phyloP scores from a whole-genome alignment of 257 asterid species.

The Jasminum sambac region DNA sequence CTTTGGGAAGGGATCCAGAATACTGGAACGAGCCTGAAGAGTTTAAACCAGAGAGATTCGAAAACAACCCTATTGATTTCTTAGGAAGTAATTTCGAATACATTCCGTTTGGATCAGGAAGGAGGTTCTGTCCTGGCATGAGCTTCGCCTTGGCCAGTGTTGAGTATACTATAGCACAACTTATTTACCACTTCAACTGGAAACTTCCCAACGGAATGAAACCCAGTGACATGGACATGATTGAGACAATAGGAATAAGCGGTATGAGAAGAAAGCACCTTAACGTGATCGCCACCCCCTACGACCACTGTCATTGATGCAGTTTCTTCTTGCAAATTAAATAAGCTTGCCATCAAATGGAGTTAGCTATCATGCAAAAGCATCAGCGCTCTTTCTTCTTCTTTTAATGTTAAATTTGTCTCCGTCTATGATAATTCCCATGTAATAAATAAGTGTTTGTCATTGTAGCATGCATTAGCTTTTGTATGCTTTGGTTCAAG shows the following conservation, averaged over 20 bases:
- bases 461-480: no score
- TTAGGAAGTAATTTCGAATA: constrained; percentile 19
- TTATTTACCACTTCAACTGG: constrained; percentile 25
- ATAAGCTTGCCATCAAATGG: no score
- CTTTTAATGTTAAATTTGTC: no score
- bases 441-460: no score
- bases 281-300: no score
- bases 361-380: no score
- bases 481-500: no score
- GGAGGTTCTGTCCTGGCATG: constrained; percentile 26
- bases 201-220: constrained; percentile 6
- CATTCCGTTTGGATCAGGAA: constrained; percentile 28
- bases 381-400: no score
- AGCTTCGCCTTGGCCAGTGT: constrained; percentile 15
- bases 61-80: constrained; percentile 15
- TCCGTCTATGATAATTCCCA: no score
- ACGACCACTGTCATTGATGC: no score
- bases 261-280: no score
- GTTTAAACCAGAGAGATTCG: constrained; percentile 29
- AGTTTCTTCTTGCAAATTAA: no score
- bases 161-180: constrained; percentile 19
- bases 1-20: constrained; percentile 26
- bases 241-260: constrained; percentile 6
- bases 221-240: neutral
- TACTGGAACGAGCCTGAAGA: constrained; percentile 25